Percentiles rank a stretch among this genome's conserved stretches.
Evolutionary conservation across 2,329 filamentous ascomycete genomes (phyloP).

Genomic region (Parastagonospora nodorum): DNA sequence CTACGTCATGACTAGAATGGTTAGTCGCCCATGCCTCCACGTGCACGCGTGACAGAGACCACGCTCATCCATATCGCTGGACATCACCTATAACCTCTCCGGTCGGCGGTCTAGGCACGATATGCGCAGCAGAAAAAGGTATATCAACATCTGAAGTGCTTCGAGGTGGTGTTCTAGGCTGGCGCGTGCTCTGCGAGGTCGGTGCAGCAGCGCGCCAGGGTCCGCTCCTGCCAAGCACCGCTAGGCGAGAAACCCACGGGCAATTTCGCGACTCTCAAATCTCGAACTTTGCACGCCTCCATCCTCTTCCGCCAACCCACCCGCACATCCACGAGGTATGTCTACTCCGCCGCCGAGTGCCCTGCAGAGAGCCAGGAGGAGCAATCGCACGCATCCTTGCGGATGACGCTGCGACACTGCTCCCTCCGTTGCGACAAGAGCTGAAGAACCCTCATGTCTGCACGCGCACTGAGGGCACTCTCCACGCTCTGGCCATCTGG

Average conservation of each 20-base stretch:
- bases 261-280: constrained; percentile 18
- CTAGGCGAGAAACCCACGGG: constrained; percentile 23
- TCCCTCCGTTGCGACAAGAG: constrained; percentile 58
- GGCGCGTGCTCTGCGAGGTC: constrained; percentile 1
- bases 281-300: constrained; percentile 32
- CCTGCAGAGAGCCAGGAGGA: constrained; percentile 57
- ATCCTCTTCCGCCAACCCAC: constrained; percentile 27
- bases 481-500: constrained; percentile 67
- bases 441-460: constrained; percentile 68
- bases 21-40: constrained; percentile 26
- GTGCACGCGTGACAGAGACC: constrained; percentile 10
- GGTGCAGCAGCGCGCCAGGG: constrained; percentile 5
- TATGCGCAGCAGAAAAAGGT: neutral
- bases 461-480: constrained; percentile 63
- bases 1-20: constrained; percentile 43
- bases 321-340: constrained; percentile 46
- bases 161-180: constrained; percentile 2
- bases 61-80: neutral
- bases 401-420: constrained; percentile 50
- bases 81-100: neutral
- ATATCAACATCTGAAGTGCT: neutral
- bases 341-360: constrained; percentile 46
- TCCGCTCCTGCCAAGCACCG: constrained; percentile 7
- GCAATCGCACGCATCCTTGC: constrained; percentile 47
- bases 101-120: neutral